These are phyloP conservation scores for Sanguinoderma infundibulare DNA, from an alignment of 1,284 basidiomycete genomes.

Conservation along the genomic window DNA sequence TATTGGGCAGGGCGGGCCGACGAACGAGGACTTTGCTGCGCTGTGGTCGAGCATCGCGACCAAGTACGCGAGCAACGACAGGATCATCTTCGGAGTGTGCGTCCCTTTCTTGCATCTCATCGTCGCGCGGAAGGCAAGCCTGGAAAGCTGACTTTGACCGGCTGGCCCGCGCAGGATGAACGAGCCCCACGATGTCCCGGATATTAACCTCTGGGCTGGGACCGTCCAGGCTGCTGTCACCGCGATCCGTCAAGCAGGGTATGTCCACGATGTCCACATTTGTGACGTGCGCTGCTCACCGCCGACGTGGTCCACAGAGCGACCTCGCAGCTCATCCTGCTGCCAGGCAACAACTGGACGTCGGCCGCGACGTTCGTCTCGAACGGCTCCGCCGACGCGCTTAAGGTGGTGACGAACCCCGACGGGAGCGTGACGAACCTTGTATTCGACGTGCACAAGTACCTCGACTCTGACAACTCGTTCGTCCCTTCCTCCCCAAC, in stretches of 20 bases:
- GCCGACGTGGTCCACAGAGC: slow-evolving; percentile 36
- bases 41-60: slow-evolving; percentile 58
- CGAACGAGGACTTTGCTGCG: slow-evolving; percentile 55
- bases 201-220: slow-evolving; percentile 48
- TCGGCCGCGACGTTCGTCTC: slow-evolving; percentile 55
- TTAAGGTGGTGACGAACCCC: slow-evolving; percentile 57
- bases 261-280: slow-evolving; percentile 6
- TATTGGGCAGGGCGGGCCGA: slow-evolving; percentile 65
- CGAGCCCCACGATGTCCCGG: slow-evolving; percentile 55
- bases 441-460: slow-evolving; percentile 68
- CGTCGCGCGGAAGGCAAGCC: neutral
- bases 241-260: slow-evolving; percentile 56
- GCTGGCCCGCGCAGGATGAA: slow-evolving; percentile 60
- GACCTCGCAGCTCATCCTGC: slow-evolving; percentile 54
- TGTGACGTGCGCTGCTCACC: neutral
- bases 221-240: slow-evolving; percentile 59
- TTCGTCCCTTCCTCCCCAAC: slow-evolving; percentile 38
- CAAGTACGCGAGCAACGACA: slow-evolving; percentile 51
- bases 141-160: neutral
- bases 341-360: slow-evolving; percentile 58
- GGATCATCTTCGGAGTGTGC: slow-evolving; percentile 59
- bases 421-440: slow-evolving; percentile 52
- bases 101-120: neutral
- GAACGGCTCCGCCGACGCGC: slow-evolving; percentile 56
- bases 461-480: slow-evolving; percentile 62